Percentiles rank a stretch among this genome's conserved stretches.
phyloP scores from a whole-genome alignment of 768 basidiomycete genomes.

The Tylopilus plumbeoviolaceoides region DNA sequence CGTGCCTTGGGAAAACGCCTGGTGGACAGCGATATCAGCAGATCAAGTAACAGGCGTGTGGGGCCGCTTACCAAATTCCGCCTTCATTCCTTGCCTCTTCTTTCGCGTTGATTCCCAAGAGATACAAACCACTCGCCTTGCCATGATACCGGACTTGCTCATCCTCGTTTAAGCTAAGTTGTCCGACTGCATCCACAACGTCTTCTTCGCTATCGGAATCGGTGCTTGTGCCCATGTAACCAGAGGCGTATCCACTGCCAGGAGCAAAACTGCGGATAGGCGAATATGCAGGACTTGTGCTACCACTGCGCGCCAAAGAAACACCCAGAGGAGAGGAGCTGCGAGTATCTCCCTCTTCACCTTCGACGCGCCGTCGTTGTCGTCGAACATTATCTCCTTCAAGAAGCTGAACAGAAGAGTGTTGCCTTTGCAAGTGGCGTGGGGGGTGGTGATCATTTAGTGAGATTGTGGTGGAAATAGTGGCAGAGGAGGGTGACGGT shows the following conservation, averaged over 20 bases:
- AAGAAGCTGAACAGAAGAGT: conserved; percentile 8
- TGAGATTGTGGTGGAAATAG: conserved; percentile 4
- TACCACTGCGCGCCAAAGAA: conserved; percentile 11
- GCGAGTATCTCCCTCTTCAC: conserved; percentile 4
- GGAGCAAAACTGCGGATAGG: conserved; percentile 12
- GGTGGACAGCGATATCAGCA: conserved; percentile 9
- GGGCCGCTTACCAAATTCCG: conserved; percentile 62
- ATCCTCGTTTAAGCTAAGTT: conserved; percentile 85
- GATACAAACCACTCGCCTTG: conserved; percentile 75
- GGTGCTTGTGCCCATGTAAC: conserved; percentile 30
- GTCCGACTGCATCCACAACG: conserved; percentile 71
- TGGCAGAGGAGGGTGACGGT: background rate
- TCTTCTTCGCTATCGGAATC: conserved; percentile 40
- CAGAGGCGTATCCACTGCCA: conserved; percentile 20
- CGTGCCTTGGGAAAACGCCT: conserved; percentile 85
- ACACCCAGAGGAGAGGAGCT: conserved; percentile 7
- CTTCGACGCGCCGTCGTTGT: conserved; percentile 46
- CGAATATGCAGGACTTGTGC: conserved; percentile 17
- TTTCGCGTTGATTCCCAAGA: conserved; percentile 59
- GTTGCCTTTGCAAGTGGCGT: conserved; percentile 5
- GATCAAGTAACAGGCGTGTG: conserved; percentile 9
- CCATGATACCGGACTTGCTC: conserved; percentile 84
- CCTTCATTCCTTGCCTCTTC: conserved; percentile 66
- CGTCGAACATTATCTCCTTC: conserved; percentile 38
- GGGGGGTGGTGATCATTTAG: conserved; percentile 13